Percentiles rank a stretch among this genome's conserved stretches.
These are phyloP conservation scores for Rhodotorula babjevae DNA, from an alignment of 768 basidiomycete genomes.

Conservation along the genomic window DNA sequence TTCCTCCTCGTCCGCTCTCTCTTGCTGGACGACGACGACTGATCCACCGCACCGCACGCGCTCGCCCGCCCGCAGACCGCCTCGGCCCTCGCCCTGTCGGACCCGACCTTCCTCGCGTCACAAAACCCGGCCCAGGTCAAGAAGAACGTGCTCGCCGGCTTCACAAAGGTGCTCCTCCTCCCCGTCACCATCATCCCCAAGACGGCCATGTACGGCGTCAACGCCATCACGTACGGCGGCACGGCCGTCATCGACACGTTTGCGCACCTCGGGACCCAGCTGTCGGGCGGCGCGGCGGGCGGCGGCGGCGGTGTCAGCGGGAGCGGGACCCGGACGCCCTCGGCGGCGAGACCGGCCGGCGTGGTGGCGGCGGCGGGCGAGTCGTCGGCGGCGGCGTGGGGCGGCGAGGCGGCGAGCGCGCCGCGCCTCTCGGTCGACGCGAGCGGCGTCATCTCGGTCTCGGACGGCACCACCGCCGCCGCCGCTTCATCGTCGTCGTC, in stretches of 20 bases:
- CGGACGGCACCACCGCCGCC: background rate
- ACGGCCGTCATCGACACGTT: constrained; percentile 43
- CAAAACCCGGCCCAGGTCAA: constrained; percentile 88
- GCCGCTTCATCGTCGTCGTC: background rate
- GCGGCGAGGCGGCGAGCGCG: background rate
- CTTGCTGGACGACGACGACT: background rate
- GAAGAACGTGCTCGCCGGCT: constrained; percentile 84
- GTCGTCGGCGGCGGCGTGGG: constrained; percentile 23
- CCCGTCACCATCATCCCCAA: constrained; percentile 96
- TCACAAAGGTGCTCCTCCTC: constrained; percentile 78
- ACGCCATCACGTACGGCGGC: constrained; percentile 57
- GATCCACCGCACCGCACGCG: too few species aligned
- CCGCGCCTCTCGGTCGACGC: constrained; percentile 20
- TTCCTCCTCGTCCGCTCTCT: too few species aligned
- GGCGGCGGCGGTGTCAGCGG: background rate
- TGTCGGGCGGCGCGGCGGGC: background rate
- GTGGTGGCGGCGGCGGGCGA: constrained; percentile 4
- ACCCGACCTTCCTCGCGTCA: constrained; percentile 67
- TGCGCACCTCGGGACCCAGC: constrained; percentile 25
- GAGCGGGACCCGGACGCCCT: background rate
- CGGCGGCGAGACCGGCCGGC: background rate
- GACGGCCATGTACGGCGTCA: constrained; percentile 53
- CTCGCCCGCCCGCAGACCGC: too few species aligned
- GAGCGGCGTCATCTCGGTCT: constrained; percentile 1
- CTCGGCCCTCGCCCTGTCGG: constrained; percentile 23